These are phyloP conservation scores for Tremellales sp. DNA, from an alignment of 1,284 basidiomycete species.

Conservation along the genomic window DNA sequence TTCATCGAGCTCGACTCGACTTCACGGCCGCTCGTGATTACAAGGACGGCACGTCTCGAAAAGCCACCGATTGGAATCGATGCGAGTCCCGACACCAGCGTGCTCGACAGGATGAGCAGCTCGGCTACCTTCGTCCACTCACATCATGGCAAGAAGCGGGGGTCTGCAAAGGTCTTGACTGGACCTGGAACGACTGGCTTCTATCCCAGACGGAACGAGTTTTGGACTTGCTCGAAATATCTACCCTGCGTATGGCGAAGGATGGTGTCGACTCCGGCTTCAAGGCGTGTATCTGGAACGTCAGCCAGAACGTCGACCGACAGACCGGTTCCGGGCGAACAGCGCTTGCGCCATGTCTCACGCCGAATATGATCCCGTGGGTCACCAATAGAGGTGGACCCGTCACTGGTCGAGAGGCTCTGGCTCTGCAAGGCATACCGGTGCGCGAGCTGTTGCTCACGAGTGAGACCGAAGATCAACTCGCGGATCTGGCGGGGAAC, in stretches of 20 bases:
- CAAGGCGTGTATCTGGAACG: constrained; percentile 94
- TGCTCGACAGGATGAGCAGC: constrained; percentile 73
- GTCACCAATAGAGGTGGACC: constrained; percentile 95
- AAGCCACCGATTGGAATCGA: constrained; percentile 72
- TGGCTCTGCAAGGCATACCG: constrained; percentile 89
- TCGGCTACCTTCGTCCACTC: constrained; percentile 79
- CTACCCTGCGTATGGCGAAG: constrained; percentile 71
- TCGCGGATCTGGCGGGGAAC: constrained; percentile 91
- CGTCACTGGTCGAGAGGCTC: constrained; percentile 85
- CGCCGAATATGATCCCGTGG: constrained; percentile 94
- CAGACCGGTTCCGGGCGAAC: constrained; percentile 73
- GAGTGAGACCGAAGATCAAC: constrained; percentile 86
- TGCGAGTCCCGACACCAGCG: constrained; percentile 90
- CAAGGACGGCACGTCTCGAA: constrained; percentile 53
- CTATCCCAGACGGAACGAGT: constrained; percentile 86
- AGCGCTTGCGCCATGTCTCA: constrained; percentile 86
- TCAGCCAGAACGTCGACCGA: constrained; percentile 94
- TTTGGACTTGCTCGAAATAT: constrained; percentile 91
- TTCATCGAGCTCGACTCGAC: constrained; percentile 80
- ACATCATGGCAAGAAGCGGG: constrained; percentile 94
- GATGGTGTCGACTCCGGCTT: constrained; percentile 76
- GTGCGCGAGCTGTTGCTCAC: constrained; percentile 87
- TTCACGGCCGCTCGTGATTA: constrained; percentile 55
- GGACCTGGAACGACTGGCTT: constrained; percentile 92
- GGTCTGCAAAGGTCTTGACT: constrained; percentile 79